Base-by-base conservation (phyloP, 805 yeast genomes). In the Brettanomyces sp. region DNA sequence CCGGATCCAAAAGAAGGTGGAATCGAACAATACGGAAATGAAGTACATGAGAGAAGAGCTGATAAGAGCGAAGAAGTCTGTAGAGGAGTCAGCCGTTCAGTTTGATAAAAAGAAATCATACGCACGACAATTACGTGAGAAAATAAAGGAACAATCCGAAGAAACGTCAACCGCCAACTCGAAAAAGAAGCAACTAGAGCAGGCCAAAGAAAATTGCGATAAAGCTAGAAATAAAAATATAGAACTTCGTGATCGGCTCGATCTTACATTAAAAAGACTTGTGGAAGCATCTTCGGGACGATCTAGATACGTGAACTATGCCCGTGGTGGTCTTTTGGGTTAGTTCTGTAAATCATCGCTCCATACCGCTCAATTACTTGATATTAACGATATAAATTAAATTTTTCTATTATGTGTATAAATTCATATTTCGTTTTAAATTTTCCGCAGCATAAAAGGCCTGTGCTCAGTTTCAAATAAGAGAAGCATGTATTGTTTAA, bases 41-140 rank as follows among this genome's bases (percentile, higher is more conserved):
- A 75, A 68, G 43, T 89, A 85, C 60, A 82, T 81, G 78, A 55
- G 61, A 7, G 68, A 67, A 30, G 91, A 85, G 57, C 72, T 77
- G 30, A 63, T 62, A 18, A 73, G 79, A 44, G 83, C 88, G 0
- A 53, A 59, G 9, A 63, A 61, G 7, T 73, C 88, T 0, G 68
- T 74, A 0, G 51, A 52, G 11, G 82, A 76, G 14, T 71, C 80
- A 0, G 56, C 64, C 1, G 41, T 40, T 1, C 67, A 62, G 36
- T 64, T 70, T 5, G 41, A 38, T 1, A 46, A 45, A n/a, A 52
- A 51, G 36, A 41, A 47, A 34, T 36, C 33, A 5, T 49, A 45
- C 22, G 46, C 53, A 34, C 46, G 39, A 3, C 43, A 41, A 4
- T 43, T 56, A 22, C 46, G 48, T 28, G 18, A 14, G 4, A 43